A percentile compares a stretch with the other conserved stretches of the same genome.
Evolutionary conservation across 148 eudicot genomes (phyloP).

Genomic region (Spergularia marina): DNA sequence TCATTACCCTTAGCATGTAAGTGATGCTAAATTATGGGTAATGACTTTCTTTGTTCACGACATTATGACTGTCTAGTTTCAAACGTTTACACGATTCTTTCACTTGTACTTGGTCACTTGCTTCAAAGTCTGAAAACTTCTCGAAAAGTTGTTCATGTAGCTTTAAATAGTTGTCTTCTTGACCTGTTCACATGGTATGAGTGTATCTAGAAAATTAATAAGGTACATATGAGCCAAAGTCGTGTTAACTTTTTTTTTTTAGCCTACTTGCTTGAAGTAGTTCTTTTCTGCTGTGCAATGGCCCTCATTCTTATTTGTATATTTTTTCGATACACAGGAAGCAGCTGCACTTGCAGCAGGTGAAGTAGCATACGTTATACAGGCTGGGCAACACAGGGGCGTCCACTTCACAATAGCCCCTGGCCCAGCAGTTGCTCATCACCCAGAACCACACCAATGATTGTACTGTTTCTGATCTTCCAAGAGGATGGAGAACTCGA

Average conservation of each 20-base stretch:
- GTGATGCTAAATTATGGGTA: too few relatives aligned
- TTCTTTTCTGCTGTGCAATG: background rate
- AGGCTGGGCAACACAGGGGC: slow-evolving; percentile 61
- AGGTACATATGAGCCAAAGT: background rate
- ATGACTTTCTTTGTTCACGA: too few relatives aligned
- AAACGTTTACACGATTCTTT: too few relatives aligned
- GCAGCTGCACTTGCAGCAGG: slow-evolving; percentile 66
- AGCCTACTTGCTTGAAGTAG: background rate
- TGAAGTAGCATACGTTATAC: slow-evolving; percentile 71
- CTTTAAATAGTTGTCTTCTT: too few relatives aligned
- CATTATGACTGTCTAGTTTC: too few relatives aligned
- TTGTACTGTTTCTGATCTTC: background rate
- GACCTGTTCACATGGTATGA: too few relatives aligned
- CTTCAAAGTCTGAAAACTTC: too few relatives aligned
- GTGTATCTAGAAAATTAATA: too few relatives aligned
- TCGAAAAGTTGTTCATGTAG: too few relatives aligned
- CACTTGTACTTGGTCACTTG: too few relatives aligned
- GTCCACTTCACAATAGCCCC: slow-evolving; percentile 65
- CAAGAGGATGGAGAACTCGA: background rate
- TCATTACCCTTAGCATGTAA: too few relatives aligned
- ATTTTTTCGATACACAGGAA: slow-evolving; percentile 38
- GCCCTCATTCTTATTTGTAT: background rate
- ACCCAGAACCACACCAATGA: slow-evolving; percentile 33
- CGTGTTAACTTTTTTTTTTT: background rate
- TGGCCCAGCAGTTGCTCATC: slow-evolving; percentile 32